phyloP scores from a whole-genome alignment of 768 basidiomycete species.

The Pisolithus tinctorius region DNA sequence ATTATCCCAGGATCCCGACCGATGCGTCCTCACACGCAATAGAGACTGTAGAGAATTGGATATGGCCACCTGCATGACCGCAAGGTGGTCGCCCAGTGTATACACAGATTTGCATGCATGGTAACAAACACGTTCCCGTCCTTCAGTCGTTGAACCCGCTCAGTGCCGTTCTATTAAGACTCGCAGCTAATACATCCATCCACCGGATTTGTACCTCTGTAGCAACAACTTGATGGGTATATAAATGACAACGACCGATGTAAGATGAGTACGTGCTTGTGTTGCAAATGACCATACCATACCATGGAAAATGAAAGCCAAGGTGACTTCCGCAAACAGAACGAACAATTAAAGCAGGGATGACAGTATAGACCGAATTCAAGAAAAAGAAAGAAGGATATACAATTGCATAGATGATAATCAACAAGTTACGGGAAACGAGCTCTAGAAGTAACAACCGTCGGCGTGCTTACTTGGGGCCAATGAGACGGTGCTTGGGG shows the following conservation, averaged over 20 bases:
- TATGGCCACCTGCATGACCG: constrained; percentile 42
- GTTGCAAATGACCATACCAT: not conserved
- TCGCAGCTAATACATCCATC: constrained; percentile 31
- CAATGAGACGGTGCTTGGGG: constrained; percentile 68
- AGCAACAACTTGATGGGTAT: constrained; percentile 33
- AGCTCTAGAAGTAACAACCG: constrained; percentile 59
- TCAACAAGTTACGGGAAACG: not conserved
- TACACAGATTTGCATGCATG: not conserved
- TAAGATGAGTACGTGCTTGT: not conserved
- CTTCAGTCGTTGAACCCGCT: constrained; percentile 3
- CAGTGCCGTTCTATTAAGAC: constrained; percentile 13
- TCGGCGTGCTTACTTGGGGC: constrained; percentile 65
- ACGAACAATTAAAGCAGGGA: not conserved
- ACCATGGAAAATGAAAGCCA: not conserved
- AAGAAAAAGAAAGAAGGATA: not conserved
- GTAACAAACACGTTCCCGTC: not conserved
- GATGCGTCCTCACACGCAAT: constrained; percentile 62
- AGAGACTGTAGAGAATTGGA: constrained; percentile 67
- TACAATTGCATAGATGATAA: not conserved
- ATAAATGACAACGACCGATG: constrained; percentile 21
- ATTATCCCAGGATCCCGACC: constrained; percentile 48
- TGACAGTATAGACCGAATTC: not conserved
- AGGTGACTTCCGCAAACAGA: not conserved
- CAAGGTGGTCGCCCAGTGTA: not conserved
- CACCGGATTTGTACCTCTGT: constrained; percentile 31